These are phyloP conservation scores for Claviceps quebecensis DNA, from an alignment of 2,329 filamentous ascomycete species.

Conservation along the genomic window DNA sequence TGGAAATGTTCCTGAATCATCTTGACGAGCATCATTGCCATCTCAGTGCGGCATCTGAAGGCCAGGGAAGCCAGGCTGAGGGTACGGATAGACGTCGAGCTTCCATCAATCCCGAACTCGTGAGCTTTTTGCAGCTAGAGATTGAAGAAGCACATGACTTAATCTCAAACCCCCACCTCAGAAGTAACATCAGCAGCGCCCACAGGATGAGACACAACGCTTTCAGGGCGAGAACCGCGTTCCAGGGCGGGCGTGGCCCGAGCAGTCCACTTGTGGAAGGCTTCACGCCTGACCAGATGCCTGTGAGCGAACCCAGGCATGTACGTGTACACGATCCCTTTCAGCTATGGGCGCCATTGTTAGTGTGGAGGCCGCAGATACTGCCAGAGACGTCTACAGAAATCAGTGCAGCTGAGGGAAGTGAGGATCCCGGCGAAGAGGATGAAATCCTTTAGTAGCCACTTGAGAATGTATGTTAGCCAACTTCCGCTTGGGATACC, in stretches of 20 bases:
- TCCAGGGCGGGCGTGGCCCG: conserved; percentile 12
- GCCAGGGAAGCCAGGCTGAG: not conserved
- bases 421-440: not conserved
- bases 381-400: too few species aligned
- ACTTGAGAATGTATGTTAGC: not conserved
- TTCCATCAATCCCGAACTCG: not conserved
- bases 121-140: not conserved
- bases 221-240: not conserved
- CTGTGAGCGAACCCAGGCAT: not conserved
- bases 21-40: not conserved
- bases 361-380: not conserved
- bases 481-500: not conserved
- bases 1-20: conserved; percentile 3
- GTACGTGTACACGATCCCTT: not conserved
- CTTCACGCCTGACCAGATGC: conserved; percentile 8
- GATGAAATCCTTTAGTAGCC: not conserved
- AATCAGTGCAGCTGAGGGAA: not conserved
- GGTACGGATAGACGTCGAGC: not conserved
- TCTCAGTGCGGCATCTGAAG: not conserved
- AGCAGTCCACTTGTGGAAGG: conserved; percentile 12
- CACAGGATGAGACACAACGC: not conserved
- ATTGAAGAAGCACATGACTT: not conserved
- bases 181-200: not conserved
- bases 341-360: not conserved
- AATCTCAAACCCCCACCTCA: not conserved